phyloP scores from a whole-genome alignment of 371 early-diverging fungal genomes.

The Mucor lusitanicus region DNA sequence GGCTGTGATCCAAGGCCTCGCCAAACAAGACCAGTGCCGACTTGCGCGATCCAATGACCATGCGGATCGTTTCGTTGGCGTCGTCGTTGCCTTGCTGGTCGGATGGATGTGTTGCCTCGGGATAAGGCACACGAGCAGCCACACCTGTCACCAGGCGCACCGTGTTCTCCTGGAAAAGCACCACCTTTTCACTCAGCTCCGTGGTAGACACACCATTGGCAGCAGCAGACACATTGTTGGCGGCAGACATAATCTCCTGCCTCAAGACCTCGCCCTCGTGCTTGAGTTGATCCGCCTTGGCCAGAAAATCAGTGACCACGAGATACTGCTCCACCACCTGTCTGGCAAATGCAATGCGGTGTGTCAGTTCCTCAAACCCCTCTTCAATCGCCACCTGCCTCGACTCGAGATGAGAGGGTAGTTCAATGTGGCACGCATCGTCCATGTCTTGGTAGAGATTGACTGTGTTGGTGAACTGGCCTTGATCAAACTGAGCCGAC shows the following conservation, averaged over 20 bases:
- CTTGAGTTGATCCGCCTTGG: conserved; percentile 29
- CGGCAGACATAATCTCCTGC: conserved; percentile 22
- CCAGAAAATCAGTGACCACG: conserved; percentile 37
- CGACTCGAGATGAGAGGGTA: conserved; percentile 45
- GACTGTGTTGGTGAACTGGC: conserved; percentile 38
- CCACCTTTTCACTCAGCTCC: conserved; percentile 29
- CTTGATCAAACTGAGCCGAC: conserved; percentile 39
- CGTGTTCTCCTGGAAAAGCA: conserved; percentile 34
- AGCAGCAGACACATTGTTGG: conserved; percentile 18
- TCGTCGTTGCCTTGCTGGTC: conserved; percentile 36
- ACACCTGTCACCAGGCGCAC: conserved; percentile 34
- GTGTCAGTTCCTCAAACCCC: conserved; percentile 35
- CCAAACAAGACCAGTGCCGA: conserved; percentile 37
- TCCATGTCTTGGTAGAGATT: conserved; percentile 52
- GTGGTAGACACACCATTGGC: neutral
- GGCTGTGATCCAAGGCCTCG: conserved; percentile 40
- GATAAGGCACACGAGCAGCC: conserved; percentile 36
- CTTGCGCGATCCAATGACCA: conserved; percentile 33
- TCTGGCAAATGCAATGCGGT: conserved; percentile 44
- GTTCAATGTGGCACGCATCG: conserved; percentile 38
- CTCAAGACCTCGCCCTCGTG: conserved; percentile 25
- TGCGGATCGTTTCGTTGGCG: conserved; percentile 37
- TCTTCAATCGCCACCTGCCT: conserved; percentile 52
- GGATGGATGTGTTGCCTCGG: conserved; percentile 24
- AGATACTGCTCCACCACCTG: conserved; percentile 50